phyloP scores from a whole-genome alignment of 352 stramenopile species.

The Plasmopara viticola region DNA sequence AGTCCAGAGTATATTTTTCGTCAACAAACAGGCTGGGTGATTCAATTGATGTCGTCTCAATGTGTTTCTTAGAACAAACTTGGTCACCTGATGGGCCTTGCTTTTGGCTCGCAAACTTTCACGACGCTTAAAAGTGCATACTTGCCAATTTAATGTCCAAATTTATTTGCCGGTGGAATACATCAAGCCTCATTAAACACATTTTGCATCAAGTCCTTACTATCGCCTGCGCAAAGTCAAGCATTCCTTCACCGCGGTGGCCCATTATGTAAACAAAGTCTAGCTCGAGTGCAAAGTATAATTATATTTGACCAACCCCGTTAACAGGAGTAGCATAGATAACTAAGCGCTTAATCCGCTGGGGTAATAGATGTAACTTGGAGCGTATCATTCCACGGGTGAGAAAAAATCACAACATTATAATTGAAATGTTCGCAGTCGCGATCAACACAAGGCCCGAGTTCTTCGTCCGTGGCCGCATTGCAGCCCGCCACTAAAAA shows the following conservation, averaged over 20 bases:
- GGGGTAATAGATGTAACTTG: constrained; percentile 5
- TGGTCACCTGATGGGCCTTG: no score
- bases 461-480: constrained; percentile 26
- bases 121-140: no score
- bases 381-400: neutral
- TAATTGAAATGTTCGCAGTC: constrained; percentile 18
- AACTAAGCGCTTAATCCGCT: constrained; percentile 14
- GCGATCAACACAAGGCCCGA: constrained; percentile 37
- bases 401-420: neutral
- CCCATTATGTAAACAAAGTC: neutral
- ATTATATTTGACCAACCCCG: neutral
- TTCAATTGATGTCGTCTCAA: no score
- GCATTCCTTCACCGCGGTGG: no score
- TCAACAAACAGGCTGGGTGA: no score
- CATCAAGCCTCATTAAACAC: constrained; percentile 5
- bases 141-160: neutral
- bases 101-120: no score
- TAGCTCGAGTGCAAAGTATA: neutral
- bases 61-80: no score
- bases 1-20: no score
- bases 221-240: no score
- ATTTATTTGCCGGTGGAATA: neutral
- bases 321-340: neutral
- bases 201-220: neutral
- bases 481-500: constrained; percentile 45